These are phyloP conservation scores for Lipomyces lipofer DNA, from an alignment of 805 yeast genomes.

Conservation along the genomic window DNA sequence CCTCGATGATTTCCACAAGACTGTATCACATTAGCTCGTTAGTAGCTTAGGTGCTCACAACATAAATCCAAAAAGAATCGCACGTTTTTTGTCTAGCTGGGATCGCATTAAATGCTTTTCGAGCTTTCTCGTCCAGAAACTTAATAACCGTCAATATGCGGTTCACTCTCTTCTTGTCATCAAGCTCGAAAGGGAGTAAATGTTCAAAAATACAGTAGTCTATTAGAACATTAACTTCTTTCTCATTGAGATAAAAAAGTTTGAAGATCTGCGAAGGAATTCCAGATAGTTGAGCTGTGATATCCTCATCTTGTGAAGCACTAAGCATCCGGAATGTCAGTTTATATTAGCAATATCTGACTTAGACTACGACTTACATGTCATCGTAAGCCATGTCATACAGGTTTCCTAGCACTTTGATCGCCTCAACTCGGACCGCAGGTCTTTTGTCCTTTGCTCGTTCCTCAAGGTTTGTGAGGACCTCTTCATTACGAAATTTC, in stretches of 20 bases:
- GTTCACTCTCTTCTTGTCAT: slow-evolving; percentile 47
- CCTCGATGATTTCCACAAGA: slow-evolving; percentile 51
- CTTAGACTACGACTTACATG: slow-evolving; percentile 1
- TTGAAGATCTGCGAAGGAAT: slow-evolving; percentile 69
- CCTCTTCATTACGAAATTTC: slow-evolving; percentile 49
- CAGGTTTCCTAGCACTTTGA: slow-evolving; percentile 54
- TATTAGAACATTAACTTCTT: slow-evolving; percentile 61
- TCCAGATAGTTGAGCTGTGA: slow-evolving; percentile 44
- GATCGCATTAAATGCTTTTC: slow-evolving; percentile 66
- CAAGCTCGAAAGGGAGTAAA: slow-evolving; percentile 55
- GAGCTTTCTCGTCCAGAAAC: slow-evolving; percentile 57
- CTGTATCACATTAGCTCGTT: slow-evolving; percentile 1
- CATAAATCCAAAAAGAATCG: slow-evolving; percentile 1
- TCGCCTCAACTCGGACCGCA: slow-evolving; percentile 62
- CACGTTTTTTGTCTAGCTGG: slow-evolving; percentile 63
- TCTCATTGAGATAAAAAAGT: slow-evolving; percentile 72
- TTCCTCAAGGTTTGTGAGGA: slow-evolving; percentile 58
- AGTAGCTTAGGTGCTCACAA: not conserved
- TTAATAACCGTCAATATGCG: slow-evolving; percentile 54
- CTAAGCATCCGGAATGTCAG: slow-evolving; percentile 17
- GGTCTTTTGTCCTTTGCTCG: slow-evolving; percentile 70
- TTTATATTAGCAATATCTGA: no score
- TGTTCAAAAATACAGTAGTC: slow-evolving; percentile 62
- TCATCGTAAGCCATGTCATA: slow-evolving; percentile 51
- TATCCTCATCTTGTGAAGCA: slow-evolving; percentile 35